A percentile compares a stretch with the other conserved stretches of the same genome.
phyloP scores from a whole-genome alignment of 2,329 filamentous ascomycete species.

The Emmonsiellopsis sp. region DNA sequence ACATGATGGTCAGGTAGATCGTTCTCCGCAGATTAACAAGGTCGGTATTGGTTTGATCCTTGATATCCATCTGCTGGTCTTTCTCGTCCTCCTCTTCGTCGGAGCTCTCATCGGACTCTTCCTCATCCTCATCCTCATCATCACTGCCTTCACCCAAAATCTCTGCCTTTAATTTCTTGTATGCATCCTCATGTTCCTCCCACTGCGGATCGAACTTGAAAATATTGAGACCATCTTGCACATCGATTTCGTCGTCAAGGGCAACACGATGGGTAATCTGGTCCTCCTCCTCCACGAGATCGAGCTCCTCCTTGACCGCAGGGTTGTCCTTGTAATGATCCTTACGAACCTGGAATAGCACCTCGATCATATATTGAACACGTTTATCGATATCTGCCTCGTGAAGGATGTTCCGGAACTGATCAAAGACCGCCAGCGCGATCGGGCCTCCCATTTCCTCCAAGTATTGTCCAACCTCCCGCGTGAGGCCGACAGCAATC shows the following conservation, averaged over 20 bases:
- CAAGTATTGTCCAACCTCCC: slow-evolving; percentile 86
- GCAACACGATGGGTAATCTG: slow-evolving; percentile 86
- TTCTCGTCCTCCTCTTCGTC: slow-evolving; percentile 66
- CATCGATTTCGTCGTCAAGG: slow-evolving; percentile 73
- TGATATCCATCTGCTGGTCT: slow-evolving; percentile 83
- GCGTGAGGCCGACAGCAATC: slow-evolving; percentile 87
- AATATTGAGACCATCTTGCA: slow-evolving; percentile 82
- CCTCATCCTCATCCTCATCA: slow-evolving; percentile 64
- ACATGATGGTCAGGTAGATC: slow-evolving; percentile 97
- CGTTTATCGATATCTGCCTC: slow-evolving; percentile 96
- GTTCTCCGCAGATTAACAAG: slow-evolving; percentile 86
- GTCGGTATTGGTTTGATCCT: slow-evolving; percentile 94
- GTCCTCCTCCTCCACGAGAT: slow-evolving; percentile 94
- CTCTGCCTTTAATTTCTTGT: slow-evolving; percentile 82
- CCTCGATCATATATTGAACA: slow-evolving; percentile 99
- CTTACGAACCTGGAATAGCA: slow-evolving; percentile 91
- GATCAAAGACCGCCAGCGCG: slow-evolving; percentile 83
- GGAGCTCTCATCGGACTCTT: slow-evolving; percentile 52
- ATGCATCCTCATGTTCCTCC: slow-evolving; percentile 83
- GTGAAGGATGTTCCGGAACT: slow-evolving; percentile 89
- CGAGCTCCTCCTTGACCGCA: slow-evolving; percentile 81
- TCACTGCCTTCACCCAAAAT: slow-evolving; percentile 91
- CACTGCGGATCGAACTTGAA: slow-evolving; percentile 91
- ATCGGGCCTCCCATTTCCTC: slow-evolving; percentile 93
- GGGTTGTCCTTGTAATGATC: slow-evolving; percentile 95